Base-by-base conservation (phyloP, 495 filamentous ascomycete genomes). In the Penicillium taxi region DNA sequence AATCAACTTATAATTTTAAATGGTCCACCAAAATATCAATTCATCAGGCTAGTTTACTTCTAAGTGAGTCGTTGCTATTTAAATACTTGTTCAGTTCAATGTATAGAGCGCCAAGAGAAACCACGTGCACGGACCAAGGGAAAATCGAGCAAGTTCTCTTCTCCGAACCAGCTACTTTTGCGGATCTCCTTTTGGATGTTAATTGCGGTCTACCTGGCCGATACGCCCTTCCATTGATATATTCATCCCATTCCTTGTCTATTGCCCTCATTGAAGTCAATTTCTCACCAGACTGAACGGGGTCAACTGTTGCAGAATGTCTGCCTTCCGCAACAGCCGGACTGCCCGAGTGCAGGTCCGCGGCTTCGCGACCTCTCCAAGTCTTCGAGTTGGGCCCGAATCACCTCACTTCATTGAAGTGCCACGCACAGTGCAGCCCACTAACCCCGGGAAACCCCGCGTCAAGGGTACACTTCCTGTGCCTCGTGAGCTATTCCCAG, bases 351-450 rank as follows among this genome's bases (percentile, higher is more conserved):
- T 59, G 63, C 66, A 70, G 48, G 55, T 60, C 57, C 66, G 66
- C 34, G 61, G 63, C 41, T 67, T 70, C 43, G 44, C 63, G 35
- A 56, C 59, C 25, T 58, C 63, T 8, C 39, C 64, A 33, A 52
- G 32, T 28, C 59, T 57, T 45, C 59, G 64, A 47, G 56, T 64
- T 31, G 66, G 61, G 7, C 84, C 84, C 11, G 81, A 86, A 52
- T 83, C 77, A 27, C 84, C 84, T 41, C 70, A 72, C 39, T 89
- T 78, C 65, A 77, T 89, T 54, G 73, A 84, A 42, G 61, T 87
- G 26, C 84, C 84, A 21, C 58, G 49, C 27, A 47, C 57, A 12
- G 37, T 71, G 5, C 70, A 76, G 49, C 69, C 78, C 2, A 39
- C 55, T 50, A 58, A 62, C 9, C 53, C 58, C 6, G 44, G 52